Percentiles rank a stretch among this genome's conserved stretches.
phyloP scores from a whole-genome alignment of 345 rosid species.

The Barbarea vulgaris region DNA sequence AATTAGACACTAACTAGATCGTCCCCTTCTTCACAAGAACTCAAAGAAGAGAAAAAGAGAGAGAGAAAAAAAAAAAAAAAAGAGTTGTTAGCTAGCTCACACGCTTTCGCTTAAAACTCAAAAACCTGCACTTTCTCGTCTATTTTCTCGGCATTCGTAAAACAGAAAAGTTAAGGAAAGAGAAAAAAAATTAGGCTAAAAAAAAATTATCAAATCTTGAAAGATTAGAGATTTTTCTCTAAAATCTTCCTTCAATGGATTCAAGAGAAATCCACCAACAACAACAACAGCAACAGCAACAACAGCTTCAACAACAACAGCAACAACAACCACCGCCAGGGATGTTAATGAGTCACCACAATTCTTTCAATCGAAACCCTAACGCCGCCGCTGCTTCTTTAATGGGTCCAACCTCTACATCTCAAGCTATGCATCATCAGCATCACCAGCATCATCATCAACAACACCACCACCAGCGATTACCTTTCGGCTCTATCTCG shows the following conservation, averaged over 20 bases:
- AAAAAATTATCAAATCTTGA: slow-evolving; percentile 16
- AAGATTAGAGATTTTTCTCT: background rate
- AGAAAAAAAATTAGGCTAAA: slow-evolving; percentile 15
- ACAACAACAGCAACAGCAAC: slow-evolving; percentile 26
- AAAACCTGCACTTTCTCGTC: slow-evolving; percentile 47
- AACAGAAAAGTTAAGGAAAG: too few species aligned
- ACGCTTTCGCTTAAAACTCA: slow-evolving; percentile 47
- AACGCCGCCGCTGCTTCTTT: slow-evolving; percentile 40
- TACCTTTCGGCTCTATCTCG: slow-evolving; percentile 33
- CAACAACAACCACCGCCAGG: slow-evolving; percentile 35
- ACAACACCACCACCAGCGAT: background rate
- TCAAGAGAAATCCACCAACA: slow-evolving; percentile 51
- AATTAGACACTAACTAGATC: background rate
- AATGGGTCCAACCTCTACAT: slow-evolving; percentile 41
- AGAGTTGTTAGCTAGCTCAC: slow-evolving; percentile 44
- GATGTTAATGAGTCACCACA: slow-evolving; percentile 43
- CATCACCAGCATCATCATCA: background rate
- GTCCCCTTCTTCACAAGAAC: slow-evolving; percentile 14
- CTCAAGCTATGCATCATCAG: slow-evolving; percentile 38
- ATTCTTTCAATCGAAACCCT: slow-evolving; percentile 44
- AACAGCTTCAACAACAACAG: slow-evolving; percentile 30
- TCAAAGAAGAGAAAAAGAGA: background rate
- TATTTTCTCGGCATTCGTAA: slow-evolving; percentile 42
- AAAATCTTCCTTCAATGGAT: slow-evolving; percentile 50
- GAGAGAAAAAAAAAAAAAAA: slow-evolving; percentile 2